A percentile compares a stretch with the other conserved stretches of the same genome.
phyloP scores from a whole-genome alignment of 192 early-diverging fungal species.

The Coemansia sp. region DNA sequence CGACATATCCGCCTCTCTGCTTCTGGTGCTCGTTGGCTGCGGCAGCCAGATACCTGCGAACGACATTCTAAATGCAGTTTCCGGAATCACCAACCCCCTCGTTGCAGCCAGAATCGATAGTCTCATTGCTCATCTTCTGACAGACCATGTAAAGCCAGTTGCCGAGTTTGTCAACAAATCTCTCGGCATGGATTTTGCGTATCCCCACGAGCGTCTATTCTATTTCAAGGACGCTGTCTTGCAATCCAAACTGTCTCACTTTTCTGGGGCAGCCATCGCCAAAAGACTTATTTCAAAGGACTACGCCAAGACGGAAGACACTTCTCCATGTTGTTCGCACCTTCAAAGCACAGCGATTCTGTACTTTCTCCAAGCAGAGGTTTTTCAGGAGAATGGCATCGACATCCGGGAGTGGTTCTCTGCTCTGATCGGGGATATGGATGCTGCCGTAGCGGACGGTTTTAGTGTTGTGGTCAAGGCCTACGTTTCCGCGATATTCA shows the following conservation, averaged over 20 bases:
- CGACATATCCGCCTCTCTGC: conserved; percentile 23
- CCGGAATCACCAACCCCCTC: neutral
- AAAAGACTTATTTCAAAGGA: conserved; percentile 17
- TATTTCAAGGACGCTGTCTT: conserved; percentile 27
- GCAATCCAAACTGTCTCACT: conserved; percentile 15
- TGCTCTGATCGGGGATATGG: conserved; percentile 9
- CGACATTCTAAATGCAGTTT: conserved; percentile 13
- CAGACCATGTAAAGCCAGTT: conserved; percentile 25
- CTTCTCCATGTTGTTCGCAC: neutral
- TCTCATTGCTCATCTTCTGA: conserved; percentile 24
- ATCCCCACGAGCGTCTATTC: conserved; percentile 46
- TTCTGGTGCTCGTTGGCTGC: conserved; percentile 36
- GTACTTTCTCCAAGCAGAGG: conserved; percentile 19
- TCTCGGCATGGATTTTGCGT: conserved; percentile 43
- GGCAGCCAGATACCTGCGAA: conserved; percentile 11
- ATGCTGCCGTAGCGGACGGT: conserved; percentile 15
- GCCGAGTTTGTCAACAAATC: conserved; percentile 15
- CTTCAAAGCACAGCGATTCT: conserved; percentile 29
- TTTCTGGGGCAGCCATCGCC: conserved; percentile 17
- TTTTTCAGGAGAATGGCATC: conserved; percentile 47
- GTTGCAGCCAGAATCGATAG: conserved; percentile 30
- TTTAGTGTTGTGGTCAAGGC: conserved; percentile 30
- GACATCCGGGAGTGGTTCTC: conserved; percentile 50
- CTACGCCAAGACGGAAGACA: neutral
- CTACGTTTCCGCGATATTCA: conserved; percentile 42